Conservation (phyloP, 495 filamentous ascomycete genomes). For the Aspergillus bertholletiae region DNA sequence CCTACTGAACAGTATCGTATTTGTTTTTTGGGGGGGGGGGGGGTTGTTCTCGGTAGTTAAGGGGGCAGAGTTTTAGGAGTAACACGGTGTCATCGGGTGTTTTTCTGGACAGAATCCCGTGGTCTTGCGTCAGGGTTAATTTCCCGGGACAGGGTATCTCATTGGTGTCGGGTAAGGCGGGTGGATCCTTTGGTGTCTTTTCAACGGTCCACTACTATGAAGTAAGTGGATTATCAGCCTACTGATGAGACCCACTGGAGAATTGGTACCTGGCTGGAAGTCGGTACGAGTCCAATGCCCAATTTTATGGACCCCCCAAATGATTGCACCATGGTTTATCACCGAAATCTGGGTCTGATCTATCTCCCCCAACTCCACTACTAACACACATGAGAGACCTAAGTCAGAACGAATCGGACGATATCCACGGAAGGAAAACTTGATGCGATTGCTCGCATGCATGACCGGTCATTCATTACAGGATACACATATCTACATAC, state of each 20-base stretch:
- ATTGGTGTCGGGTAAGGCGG: neutral
- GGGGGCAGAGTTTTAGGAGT: too few relatives aligned
- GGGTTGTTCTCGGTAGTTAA: too few relatives aligned
- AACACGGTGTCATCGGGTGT: neutral
- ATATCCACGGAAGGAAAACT: neutral
- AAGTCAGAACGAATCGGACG: neutral
- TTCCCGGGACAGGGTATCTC: neutral
- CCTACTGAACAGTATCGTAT: too few relatives aligned
- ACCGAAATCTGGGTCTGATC: neutral
- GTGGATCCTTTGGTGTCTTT: neutral
- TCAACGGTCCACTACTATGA: neutral
- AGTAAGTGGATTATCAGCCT: neutral
- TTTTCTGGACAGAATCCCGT: neutral
- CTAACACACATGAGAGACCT: neutral
- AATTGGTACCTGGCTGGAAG: too few relatives aligned
- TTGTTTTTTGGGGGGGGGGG: too few relatives aligned
- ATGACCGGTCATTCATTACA: conserved; percentile 13
- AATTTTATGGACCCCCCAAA: neutral
- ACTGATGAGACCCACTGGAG: neutral
- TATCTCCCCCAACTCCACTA: neutral
- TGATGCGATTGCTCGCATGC: conserved; percentile 5
- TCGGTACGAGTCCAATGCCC: neutral
- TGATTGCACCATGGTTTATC: neutral
- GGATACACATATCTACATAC: conserved; percentile 22
- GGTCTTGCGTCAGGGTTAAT: neutral